A percentile compares a stretch with the other conserved stretches of the same genome.
Evolutionary conservation across 805 yeast genomes (phyloP).

Genomic region (Helenozyma baotianmanensis): DNA sequence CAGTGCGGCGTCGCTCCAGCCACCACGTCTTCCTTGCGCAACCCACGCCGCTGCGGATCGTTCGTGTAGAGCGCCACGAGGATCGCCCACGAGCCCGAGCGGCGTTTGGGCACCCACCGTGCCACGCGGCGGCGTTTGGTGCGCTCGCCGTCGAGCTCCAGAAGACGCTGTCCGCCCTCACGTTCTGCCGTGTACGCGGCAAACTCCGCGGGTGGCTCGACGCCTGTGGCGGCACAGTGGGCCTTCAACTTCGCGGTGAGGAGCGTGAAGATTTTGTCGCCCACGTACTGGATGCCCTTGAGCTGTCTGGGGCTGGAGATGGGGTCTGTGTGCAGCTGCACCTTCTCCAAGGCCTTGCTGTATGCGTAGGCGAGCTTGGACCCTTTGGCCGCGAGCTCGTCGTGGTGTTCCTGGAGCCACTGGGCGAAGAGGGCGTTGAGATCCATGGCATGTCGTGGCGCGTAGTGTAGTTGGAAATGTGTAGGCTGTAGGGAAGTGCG

Average conservation of each 20-base stretch:
- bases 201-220: constrained; percentile 39
- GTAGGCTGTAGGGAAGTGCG: not conserved
- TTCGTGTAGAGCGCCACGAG: constrained; percentile 51
- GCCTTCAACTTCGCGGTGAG: constrained; percentile 43
- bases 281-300: constrained; percentile 58
- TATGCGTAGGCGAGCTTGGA: constrained; percentile 52
- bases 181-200: constrained; percentile 8
- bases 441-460: constrained; percentile 21
- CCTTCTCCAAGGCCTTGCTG: constrained; percentile 50
- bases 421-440: constrained; percentile 47
- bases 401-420: constrained; percentile 57
- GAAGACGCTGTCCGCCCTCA: constrained; percentile 11
- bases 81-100: constrained; percentile 86
- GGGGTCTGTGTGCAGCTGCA: constrained; percentile 41
- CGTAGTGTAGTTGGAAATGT: not conserved
- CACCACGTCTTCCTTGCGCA: constrained; percentile 58
- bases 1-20: constrained; percentile 51
- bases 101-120: constrained; percentile 63
- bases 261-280: constrained; percentile 57
- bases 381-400: constrained; percentile 42
- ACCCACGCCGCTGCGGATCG: constrained; percentile 50
- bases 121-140: constrained; percentile 5
- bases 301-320: constrained; percentile 58
- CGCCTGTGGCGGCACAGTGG: constrained; percentile 56
- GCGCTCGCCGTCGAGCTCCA: constrained; percentile 9